Conservation (phyloP, 2,329 filamentous ascomycete genomes). For the Xylaria sp. region DNA sequence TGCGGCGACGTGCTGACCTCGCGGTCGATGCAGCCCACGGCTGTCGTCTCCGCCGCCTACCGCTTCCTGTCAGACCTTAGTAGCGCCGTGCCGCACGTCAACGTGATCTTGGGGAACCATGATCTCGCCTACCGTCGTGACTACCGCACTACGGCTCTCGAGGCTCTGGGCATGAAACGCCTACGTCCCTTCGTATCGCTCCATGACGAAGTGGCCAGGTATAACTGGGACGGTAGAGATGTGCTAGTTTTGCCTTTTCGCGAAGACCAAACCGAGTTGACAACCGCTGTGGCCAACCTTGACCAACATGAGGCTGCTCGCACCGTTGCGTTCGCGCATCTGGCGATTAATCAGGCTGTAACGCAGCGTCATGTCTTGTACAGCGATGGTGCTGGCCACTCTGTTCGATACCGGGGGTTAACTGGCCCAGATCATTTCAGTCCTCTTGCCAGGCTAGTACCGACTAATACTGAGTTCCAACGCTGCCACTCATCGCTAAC, state of each 20-base stretch:
- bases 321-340: constrained; percentile 49
- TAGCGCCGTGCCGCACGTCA: constrained; percentile 45
- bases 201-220: constrained; percentile 40
- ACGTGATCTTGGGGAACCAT: constrained; percentile 52
- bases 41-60: constrained; percentile 50
- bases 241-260: constrained; percentile 51
- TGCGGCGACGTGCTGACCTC: constrained; percentile 50
- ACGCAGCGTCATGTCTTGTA: constrained; percentile 46
- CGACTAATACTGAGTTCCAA: not conserved
- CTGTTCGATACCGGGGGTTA: constrained; percentile 45
- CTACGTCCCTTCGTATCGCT: constrained; percentile 44
- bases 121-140: constrained; percentile 50
- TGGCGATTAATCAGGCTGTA: constrained; percentile 50
- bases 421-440: constrained; percentile 46
- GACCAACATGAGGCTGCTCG: constrained; percentile 39
- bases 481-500: constrained; percentile 15
- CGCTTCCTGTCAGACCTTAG: constrained; percentile 48
- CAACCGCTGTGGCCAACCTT: constrained; percentile 42
- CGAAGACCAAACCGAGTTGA: constrained; percentile 49
- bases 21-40: constrained; percentile 47
- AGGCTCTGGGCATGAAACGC: constrained; percentile 45
- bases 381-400: constrained; percentile 26
- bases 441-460: constrained; percentile 42
- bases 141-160: constrained; percentile 49
- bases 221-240: constrained; percentile 47